Evolutionary conservation across 331 rosid genomes (phyloP).

Genomic region (Prunus yedoensis): DNA sequence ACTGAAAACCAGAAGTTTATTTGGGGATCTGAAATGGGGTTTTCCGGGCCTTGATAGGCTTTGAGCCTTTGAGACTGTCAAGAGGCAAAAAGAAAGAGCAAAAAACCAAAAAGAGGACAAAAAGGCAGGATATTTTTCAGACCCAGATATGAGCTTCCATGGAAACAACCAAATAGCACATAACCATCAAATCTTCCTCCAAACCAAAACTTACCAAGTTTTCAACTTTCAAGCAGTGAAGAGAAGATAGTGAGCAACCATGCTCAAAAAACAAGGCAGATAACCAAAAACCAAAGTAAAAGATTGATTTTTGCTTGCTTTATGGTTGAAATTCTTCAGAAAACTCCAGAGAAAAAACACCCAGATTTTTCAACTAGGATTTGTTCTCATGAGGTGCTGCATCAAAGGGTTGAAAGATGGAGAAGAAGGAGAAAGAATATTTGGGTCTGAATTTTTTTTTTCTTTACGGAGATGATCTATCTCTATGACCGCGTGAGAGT

Average conservation of each 20-base stretch:
- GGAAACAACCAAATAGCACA: conserved; percentile 15
- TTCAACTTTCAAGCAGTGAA: background rate
- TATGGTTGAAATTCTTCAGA: background rate
- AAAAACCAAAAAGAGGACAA: conserved; percentile 32
- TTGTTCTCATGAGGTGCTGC: background rate
- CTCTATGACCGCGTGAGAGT: conserved; percentile 36
- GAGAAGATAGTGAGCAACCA: conserved; percentile 10
- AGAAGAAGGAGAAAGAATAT: conserved; percentile 5
- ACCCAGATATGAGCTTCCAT: conserved; percentile 22
- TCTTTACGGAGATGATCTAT: conserved; percentile 28
- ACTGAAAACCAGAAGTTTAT: background rate
- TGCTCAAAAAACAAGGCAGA: background rate
- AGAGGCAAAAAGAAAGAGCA: conserved; percentile 24
- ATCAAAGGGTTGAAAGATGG: conserved; percentile 4
- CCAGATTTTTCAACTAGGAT: conserved; percentile 14
- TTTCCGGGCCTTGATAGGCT: background rate
- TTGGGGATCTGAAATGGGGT: conserved; percentile 32
- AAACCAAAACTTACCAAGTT: conserved; percentile 9
- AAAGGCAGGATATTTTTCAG: conserved; percentile 28
- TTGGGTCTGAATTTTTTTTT: conserved; percentile 16
- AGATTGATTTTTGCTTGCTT: conserved; percentile 13
- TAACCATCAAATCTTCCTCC: background rate
- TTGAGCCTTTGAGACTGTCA: conserved; percentile 26
- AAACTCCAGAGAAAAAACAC: background rate
- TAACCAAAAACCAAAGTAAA: conserved; percentile 12